A percentile compares a stretch with the other conserved stretches of the same genome.
Conservation (phyloP, 2,329 filamentous ascomycete species). For the Colletotrichum godetiae region DNA sequence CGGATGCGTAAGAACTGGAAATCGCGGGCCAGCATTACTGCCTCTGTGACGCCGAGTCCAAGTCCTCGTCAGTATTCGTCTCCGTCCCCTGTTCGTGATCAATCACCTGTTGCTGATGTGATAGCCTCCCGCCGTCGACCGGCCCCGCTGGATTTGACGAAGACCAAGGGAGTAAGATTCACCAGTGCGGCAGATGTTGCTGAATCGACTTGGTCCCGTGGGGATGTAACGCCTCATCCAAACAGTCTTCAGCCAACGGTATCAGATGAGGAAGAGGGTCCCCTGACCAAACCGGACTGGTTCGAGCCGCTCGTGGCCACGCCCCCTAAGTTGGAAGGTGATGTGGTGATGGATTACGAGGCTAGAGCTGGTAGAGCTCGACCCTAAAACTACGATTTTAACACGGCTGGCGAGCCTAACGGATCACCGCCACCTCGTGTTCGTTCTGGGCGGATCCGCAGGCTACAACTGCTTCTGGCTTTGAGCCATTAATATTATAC, state of each 20-base stretch:
- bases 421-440: not conserved
- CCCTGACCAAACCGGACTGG: not conserved
- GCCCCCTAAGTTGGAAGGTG: not conserved
- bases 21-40: not conserved
- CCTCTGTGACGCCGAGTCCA: not conserved
- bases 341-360: not conserved
- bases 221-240: not conserved
- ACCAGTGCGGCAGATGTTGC: not conserved
- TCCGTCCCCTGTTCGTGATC: not conserved
- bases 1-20: not conserved
- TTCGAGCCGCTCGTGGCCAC: not conserved
- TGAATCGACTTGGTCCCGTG: not conserved
- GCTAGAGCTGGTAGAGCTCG: not conserved
- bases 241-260: not conserved
- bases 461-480: not conserved
- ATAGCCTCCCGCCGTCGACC: too few relatives aligned
- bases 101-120: not conserved
- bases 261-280: not conserved
- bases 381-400: not conserved
- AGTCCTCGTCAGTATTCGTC: not conserved
- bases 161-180: not conserved
- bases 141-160: not conserved
- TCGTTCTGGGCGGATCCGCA: not conserved
- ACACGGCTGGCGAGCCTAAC: not conserved
- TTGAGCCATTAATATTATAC: not conserved